Evolutionary conservation across 1,139 yeast genomes (phyloP).

Genomic region (Blastobotrys raffinosifermentans): DNA sequence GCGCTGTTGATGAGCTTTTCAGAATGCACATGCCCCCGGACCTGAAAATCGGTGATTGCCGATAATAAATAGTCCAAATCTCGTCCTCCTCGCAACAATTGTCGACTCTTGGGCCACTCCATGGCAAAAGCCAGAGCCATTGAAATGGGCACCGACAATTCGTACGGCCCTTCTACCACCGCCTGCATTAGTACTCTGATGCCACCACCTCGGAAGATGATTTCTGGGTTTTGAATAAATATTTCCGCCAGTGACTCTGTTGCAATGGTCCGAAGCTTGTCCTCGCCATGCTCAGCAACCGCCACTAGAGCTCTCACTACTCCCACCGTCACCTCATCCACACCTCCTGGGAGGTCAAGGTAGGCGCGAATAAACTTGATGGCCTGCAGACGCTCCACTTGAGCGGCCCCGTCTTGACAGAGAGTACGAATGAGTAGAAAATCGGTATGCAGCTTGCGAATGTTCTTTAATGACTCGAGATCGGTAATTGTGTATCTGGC

Average conservation of each 20-base stretch:
- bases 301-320: conserved; percentile 68
- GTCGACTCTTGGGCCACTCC: conserved; percentile 54
- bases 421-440: conserved; percentile 60
- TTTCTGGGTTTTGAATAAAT: conserved; percentile 53
- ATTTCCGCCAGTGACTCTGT: conserved; percentile 70
- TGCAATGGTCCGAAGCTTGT: conserved; percentile 48
- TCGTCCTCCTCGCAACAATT: conserved; percentile 51
- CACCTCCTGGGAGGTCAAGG: conserved; percentile 52
- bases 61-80: conserved; percentile 62
- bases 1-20: conserved; percentile 62
- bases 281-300: conserved; percentile 59
- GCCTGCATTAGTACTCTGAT: conserved; percentile 52
- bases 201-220: conserved; percentile 61
- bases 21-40: conserved; percentile 40
- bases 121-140: conserved; percentile 54
- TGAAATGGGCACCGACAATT: conserved; percentile 50
- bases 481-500: conserved; percentile 59
- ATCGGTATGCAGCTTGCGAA: conserved; percentile 49
- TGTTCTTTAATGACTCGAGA: conserved; percentile 42
- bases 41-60: conserved; percentile 55
- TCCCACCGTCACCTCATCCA: conserved; percentile 54
- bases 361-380: conserved; percentile 63
- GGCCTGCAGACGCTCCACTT: conserved; percentile 74
- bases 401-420: conserved; percentile 46
- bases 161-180: conserved; percentile 57